Base-by-base conservation (phyloP, 192 early-diverging fungal species). In the Entomortierella beljakovae region DNA sequence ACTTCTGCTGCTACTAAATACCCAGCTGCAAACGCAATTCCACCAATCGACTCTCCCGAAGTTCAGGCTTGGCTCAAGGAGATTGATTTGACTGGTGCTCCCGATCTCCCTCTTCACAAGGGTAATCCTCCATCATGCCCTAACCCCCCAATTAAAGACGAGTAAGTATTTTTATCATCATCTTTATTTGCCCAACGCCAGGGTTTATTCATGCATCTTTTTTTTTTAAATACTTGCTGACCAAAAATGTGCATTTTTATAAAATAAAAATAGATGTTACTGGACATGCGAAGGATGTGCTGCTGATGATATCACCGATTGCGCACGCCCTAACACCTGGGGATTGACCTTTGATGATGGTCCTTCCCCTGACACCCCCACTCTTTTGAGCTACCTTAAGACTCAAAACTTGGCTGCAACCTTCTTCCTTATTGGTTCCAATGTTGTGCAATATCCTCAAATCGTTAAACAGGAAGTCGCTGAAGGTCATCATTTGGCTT, bases 291-390 rank as follows among this genome's bases (percentile, higher is more conserved):
- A 75, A 32, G 81, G 74, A 31, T 87, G 85, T 59, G 59, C 71
- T 2, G 71, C 57, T 22, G 65, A 80, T 58, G 85, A 87, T 68
- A 76, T 87, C 51, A 49, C 49, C 31, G 32, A 2, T 37, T 87
- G 85, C 51, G 51, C 48, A 3, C 63, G 76, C 26, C 65, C 83
- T 51, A 73, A 82, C 52, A 83, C 82, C 31, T 86, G 87, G 85
- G 82, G 85, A 32, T 59, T 90, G 68, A 89, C 89, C 29, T 91
- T 88, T 58, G 90, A 91, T 73, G 90, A 91, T 68, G 90, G 90
- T 55, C 90, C 90, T 32, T 83, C 85, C 31, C 55, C 64, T 25
- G 86, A 81, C 40, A 82, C 82, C 59, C 80, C 77, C 43, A 70
- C 76, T 6, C 64, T 90, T 33, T 82, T 88, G 56, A 80, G 84